Base-by-base conservation (phyloP, 495 filamentous ascomycete species). In the Talaromyces proteolyticus region DNA sequence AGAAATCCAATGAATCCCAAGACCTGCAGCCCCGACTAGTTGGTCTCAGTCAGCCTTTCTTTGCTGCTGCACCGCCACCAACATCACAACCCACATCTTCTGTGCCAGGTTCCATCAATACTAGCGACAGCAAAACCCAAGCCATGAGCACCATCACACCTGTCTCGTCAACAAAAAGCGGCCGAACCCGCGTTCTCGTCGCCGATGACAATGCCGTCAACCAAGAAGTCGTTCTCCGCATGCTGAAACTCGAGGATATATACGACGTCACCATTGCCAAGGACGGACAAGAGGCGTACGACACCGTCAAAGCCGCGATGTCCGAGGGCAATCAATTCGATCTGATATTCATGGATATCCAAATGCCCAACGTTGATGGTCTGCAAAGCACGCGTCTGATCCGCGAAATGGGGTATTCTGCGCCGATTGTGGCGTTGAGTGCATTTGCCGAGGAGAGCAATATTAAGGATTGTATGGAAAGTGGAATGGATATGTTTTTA, bases 131-230 rank as follows among this genome's bases (percentile, higher is more conserved):
- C 6, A 38, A 49, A 19, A 73, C 56, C 75, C 84, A 55, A 64
- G 65, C 36, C 73, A 69, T 24, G 62, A 68, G 17, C 68, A 65
- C 22, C 64, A 66, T 19, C 16, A 29, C 6, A 34, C n/a, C 21
- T 25, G 4, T 16, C 11, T 26, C 22, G 12, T 41, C 46, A 8
- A 67, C 64, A 26, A 56, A 72, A 5, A 78, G 74, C 1, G 58
- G 78, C 20, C 88, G 82, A 59, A 75, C 94, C 21, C 81, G 86
- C 23, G 87, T 95, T 4, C 69, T 96, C n/a, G 91, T 96, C 19
- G 91, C 91, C 0, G 91, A 96, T 60, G 91, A 96, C 68, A 96
- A 96, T 60, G 82, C 82, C 24, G 89, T 91, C n/a, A 96, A 96
- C 60, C 87, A 94, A 58, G 89, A 95, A 58, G 91, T 96, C 14